Conservation (phyloP, 345 rosid genomes). For the Moringa oleifera region DNA sequence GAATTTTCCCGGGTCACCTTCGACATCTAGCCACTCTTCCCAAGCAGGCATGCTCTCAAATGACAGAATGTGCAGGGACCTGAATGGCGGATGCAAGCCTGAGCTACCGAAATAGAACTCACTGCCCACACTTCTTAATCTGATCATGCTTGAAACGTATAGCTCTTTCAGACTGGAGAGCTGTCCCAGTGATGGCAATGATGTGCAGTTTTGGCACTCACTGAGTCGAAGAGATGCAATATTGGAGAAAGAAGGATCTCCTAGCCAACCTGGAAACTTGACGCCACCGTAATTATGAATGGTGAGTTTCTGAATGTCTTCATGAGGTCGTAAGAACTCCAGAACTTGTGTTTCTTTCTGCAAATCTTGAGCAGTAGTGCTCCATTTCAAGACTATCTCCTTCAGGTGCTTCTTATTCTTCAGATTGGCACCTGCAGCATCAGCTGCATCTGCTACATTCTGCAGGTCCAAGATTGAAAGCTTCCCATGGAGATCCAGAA, state of each 20-base stretch:
- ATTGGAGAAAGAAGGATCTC: constrained; percentile 25
- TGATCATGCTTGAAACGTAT: constrained; percentile 21
- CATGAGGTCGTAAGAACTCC: constrained; percentile 28
- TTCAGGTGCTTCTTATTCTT: constrained; percentile 23
- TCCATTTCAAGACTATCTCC: constrained; percentile 29
- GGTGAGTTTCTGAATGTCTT: constrained; percentile 21
- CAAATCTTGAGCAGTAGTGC: constrained; percentile 14
- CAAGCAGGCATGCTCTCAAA: constrained; percentile 22
- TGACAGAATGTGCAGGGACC: constrained; percentile 22
- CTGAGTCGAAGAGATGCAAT: constrained; percentile 16
- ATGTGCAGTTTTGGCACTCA: constrained; percentile 28
- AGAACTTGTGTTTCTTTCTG: constrained; percentile 22
- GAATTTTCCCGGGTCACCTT: constrained; percentile 20
- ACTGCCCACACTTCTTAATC: constrained; percentile 22
- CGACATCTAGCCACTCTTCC: constrained; percentile 27
- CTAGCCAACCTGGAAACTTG: constrained; percentile 34
- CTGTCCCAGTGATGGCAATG: constrained; percentile 37
- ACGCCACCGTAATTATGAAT: constrained; percentile 27
- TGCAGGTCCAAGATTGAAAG: constrained; percentile 27
- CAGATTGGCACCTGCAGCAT: constrained; percentile 28
- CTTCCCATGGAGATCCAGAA: constrained; percentile 23
- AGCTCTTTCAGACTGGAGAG: constrained; percentile 35
- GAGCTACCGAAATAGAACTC: constrained; percentile 19
- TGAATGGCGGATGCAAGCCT: constrained; percentile 21
- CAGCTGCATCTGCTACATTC: constrained; percentile 24